Evolutionary conservation across 2,329 filamentous ascomycete genomes (phyloP).

Genomic region (Diaporthe ilicicola): DNA sequence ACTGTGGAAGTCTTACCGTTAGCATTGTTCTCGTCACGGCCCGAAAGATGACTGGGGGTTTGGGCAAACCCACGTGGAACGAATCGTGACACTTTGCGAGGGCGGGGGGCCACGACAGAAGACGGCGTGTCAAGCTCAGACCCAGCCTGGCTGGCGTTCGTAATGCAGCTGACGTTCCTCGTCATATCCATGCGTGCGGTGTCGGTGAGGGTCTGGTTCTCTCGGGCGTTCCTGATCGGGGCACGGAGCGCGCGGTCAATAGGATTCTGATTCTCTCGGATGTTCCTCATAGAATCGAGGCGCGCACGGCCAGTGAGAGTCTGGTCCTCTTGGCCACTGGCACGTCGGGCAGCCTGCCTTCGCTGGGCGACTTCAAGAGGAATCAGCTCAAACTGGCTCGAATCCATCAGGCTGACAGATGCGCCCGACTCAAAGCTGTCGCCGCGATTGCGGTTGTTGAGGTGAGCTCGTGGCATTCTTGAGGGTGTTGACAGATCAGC

Average conservation of each 20-base stretch:
- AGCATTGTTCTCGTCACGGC: neutral
- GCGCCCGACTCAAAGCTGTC: slow-evolving; percentile 14
- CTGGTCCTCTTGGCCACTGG: slow-evolving; percentile 37
- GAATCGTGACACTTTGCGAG: slow-evolving; percentile 19
- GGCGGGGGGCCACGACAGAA: slow-evolving; percentile 4
- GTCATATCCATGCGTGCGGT: slow-evolving; percentile 27
- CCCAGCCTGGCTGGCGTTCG: slow-evolving; percentile 26
- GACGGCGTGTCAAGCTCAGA: neutral
- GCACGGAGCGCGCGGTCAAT: too few species aligned
- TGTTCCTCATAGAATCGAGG: slow-evolving; percentile 15
- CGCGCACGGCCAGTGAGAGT: slow-evolving; percentile 35
- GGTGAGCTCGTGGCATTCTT: neutral
- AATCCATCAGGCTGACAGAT: slow-evolving; percentile 35
- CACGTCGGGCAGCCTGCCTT: slow-evolving; percentile 38
- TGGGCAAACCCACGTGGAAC: slow-evolving; percentile 29
- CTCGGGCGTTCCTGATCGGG: too few species aligned
- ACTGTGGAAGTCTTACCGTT: slow-evolving; percentile 23
- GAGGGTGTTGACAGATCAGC: neutral
- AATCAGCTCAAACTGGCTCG: slow-evolving; percentile 43
- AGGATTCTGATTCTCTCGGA: too few species aligned
- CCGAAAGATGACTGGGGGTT: slow-evolving; percentile 20
- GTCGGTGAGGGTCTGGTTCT: slow-evolving; percentile 37
- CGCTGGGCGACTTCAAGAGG: slow-evolving; percentile 42
- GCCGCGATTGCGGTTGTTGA: slow-evolving; percentile 16
- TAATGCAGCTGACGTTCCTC: slow-evolving; percentile 13